A percentile compares a stretch with the other conserved stretches of the same genome.
These are phyloP conservation scores for Homolaphlyctis polyrhiza DNA, from an alignment of 371 early-diverging fungal genomes.

Conservation along the genomic window DNA sequence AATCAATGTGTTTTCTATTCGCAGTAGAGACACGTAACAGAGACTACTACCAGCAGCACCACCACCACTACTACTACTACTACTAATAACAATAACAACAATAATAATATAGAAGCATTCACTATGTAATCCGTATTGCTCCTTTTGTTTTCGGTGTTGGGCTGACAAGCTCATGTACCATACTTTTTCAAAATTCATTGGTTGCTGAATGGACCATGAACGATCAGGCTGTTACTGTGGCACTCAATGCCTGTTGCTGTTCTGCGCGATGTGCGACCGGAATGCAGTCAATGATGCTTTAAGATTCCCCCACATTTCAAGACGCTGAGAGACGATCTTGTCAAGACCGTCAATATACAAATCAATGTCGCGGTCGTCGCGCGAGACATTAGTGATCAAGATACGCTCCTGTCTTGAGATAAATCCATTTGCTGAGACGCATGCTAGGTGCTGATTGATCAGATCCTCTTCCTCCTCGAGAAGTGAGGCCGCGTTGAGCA, in stretches of 20 bases:
- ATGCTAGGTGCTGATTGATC: neutral
- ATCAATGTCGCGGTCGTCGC: neutral
- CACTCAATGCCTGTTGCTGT: neutral
- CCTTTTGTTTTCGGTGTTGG: no score
- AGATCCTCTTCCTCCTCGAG: neutral
- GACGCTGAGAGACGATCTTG: neutral
- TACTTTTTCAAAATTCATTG: no score
- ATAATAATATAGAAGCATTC: no score
- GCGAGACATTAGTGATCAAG: neutral
- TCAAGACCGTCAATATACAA: neutral
- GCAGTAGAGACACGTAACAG: no score
- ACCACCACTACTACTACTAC: no score
- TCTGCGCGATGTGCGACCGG: neutral
- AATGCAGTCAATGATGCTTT: neutral
- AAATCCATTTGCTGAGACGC: neutral
- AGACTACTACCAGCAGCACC: no score
- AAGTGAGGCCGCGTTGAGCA: neutral
- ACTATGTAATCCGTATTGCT: no score
- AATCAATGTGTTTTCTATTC: no score
- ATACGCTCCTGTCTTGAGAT: neutral
- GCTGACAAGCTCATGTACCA: no score
- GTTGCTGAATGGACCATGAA: neutral
- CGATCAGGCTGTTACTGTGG: neutral
- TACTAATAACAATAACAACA: no score
- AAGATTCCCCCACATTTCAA: neutral